Evolutionary conservation across 495 filamentous ascomycete genomes (phyloP).

Genomic region (Penicillium samsonianum): DNA sequence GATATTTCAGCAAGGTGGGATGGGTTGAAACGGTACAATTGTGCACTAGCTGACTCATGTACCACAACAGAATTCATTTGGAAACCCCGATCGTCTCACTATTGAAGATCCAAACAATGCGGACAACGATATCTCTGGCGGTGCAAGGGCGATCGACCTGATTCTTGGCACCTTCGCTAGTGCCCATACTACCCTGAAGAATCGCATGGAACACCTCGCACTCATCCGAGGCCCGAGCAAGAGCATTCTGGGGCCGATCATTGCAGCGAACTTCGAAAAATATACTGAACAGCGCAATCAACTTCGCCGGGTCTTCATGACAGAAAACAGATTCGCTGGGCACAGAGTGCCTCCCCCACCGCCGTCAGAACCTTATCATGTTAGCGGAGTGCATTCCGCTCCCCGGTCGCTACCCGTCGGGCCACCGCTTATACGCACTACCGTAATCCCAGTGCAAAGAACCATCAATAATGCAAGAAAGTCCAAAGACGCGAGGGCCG

Average conservation of each 20-base stretch:
- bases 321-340: conserved; percentile 37
- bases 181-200: conserved; percentile 47
- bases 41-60: not conserved
- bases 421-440: not conserved
- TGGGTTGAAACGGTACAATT: conserved; percentile 5
- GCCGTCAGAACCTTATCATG: conserved; percentile 2
- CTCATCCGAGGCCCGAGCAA: conserved; percentile 18
- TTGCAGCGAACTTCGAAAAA: conserved; percentile 70
- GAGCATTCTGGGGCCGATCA: conserved; percentile 64
- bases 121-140: conserved; percentile 82
- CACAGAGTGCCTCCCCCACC: conserved; percentile 24
- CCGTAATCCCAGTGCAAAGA: conserved; percentile 3
- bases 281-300: conserved; percentile 62
- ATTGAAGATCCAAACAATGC: conserved; percentile 88
- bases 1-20: conserved; percentile 70
- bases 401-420: conserved; percentile 22
- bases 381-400: conserved; percentile 10
- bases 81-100: conserved; percentile 55
- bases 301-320: conserved; percentile 48
- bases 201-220: conserved; percentile 8
- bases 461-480: too few species aligned
- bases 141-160: conserved; percentile 61
- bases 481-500: not conserved
- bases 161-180: conserved; percentile 66
- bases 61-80: conserved; percentile 14